Evolutionary conservation across 768 basidiomycete genomes (phyloP).

Genomic region (Russula virescens): DNA sequence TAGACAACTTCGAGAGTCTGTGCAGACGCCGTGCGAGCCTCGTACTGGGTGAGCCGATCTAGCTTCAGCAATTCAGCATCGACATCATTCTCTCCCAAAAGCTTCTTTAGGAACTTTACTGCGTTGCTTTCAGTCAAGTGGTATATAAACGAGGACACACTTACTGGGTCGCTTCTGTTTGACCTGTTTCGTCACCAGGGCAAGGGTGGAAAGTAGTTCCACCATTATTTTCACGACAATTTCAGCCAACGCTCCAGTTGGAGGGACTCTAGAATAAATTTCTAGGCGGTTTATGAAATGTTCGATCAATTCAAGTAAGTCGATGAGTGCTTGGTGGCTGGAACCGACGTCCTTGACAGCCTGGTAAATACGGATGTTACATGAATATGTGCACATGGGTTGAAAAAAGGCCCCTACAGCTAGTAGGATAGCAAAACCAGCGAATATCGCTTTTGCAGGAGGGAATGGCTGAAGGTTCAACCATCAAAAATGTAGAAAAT

Average conservation of each 20-base stretch:
- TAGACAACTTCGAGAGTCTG: neutral
- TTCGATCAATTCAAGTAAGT: neutral
- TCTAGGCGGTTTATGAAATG: neutral
- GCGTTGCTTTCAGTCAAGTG: neutral
- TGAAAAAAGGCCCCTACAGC: neutral
- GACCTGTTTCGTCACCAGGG: too few relatives aligned
- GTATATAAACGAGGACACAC: neutral
- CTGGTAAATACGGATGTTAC: neutral
- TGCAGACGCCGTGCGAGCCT: neutral
- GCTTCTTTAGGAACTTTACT: too few relatives aligned
- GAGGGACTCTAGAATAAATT: neutral
- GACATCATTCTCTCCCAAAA: too few relatives aligned
- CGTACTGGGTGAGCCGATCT: neutral
- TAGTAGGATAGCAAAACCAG: neutral
- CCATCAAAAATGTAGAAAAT: neutral
- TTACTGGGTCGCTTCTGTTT: too few relatives aligned
- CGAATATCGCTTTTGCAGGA: neutral
- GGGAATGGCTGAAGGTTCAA: neutral
- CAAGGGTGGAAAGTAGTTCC: too few relatives aligned
- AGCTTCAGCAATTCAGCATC: neutral
- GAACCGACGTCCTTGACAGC: neutral
- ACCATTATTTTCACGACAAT: too few relatives aligned
- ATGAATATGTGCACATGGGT: neutral
- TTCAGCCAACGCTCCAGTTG: neutral
- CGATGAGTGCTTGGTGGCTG: neutral